Evolutionary conservation across 2,329 filamentous ascomycete genomes (phyloP), one percentile per base, ranked within the genome.

Genomic region (Neonectria sp.): DNA sequence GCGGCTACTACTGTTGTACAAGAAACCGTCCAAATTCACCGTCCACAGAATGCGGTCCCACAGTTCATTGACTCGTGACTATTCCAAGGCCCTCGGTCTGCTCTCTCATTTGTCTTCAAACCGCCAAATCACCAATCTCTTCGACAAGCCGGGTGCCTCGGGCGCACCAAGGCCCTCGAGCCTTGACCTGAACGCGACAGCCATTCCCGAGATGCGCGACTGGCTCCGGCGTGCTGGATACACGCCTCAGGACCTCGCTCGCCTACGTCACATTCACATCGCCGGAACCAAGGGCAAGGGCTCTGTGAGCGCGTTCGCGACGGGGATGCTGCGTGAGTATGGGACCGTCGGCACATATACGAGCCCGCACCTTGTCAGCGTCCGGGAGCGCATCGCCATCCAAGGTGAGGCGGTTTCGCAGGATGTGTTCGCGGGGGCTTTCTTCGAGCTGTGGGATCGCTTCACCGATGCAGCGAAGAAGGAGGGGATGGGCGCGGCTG

Each of bases 281-380:
- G 93, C 95, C 1, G 95, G 95, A 13, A 98, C 95, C 5, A 98
- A 98, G 80, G 95, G 95, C 67, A 98, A 98, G 80, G 95, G 95
- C 46, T 96, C 93, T 3, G 95, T 94, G 0, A 94, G 93, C 71
- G 92, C 95, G 11, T 95, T 95, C 79, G 88, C 94, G 24, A 94
- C 94, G 15, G 91, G 91, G 3, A 93, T 97, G 69, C 85, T 97
- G n/a, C 82, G 86, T 4, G 83, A 75, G 65, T 80, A 83, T 51
- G 80, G 62, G 68, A 76, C 72, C 79, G 80, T 96, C 29, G 95
- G 95, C 45, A 90, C 95, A 1, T 97, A 94, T 79, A 97, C 93
- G 1, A 96, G 93, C 40, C 95, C 95, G 12, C 95, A 97, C 78
- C 88, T 97, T 11, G 88, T 95, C 48, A 93, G 91, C 62, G 93